Evolutionary conservation across 2,329 filamentous ascomycete genomes (phyloP), one percentile per base, ranked within the genome.

Genomic region (Verticillium nonalfalfae): DNA sequence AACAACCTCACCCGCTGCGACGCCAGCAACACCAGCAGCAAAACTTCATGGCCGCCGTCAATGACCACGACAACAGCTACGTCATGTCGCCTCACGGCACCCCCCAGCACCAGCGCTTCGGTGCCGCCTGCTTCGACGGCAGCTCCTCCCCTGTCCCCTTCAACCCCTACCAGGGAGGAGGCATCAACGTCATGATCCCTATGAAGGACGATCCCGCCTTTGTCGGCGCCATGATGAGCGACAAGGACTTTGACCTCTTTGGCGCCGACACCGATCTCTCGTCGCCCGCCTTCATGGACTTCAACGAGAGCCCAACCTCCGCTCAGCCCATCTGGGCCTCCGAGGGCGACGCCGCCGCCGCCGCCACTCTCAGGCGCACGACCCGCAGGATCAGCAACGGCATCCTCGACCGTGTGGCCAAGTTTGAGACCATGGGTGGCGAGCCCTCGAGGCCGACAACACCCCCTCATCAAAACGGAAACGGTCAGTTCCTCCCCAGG

Each of bases 381-480:
- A 77, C 79, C 38, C 69, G 81, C 65, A 78, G 85, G 65, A 80
- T 88, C 67, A 87, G 85, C 75, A 82, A 84, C 66, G 84, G 82
- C 26, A 86, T 88, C 68, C 73, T 85, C 73, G 83, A 86, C 66
- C 79, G 85, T 67, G 82, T 87, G 15, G 71, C 72, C 71, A 86
- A 85, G 72, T 88, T 84, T 66, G 85, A 88, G 74, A 79, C 72
- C 56, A 71, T 87, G 68, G 75, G 74, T 62, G 66, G 77, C 56
- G 79, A 81, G 57, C 74, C 69, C 55, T 64, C 73, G 54, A 80
- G 82, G 72, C 86, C 87, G 61, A 78, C 80, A 61, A 91, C 88
- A 61, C 89, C 88, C 61, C 81, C 80, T 65, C 81, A 79, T 66
- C 84, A 88, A 74, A 83, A 83, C 74, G 79, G 75, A 69, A 77